Conservation (phyloP, 2,329 filamentous ascomycete genomes). For the Rugonectria rugulosa region DNA sequence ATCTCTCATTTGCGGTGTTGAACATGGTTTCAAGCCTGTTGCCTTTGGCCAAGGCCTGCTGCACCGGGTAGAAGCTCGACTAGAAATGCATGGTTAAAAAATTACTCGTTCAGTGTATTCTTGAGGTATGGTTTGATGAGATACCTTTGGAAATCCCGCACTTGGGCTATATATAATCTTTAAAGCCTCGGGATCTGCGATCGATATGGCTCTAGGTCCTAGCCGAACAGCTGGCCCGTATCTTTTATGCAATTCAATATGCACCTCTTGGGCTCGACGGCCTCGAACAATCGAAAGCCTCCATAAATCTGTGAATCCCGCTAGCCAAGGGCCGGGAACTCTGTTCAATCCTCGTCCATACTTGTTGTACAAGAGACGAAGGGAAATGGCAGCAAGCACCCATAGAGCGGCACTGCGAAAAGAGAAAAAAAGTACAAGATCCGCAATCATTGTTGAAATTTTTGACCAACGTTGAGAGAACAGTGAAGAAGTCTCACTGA, state of each 20-base stretch:
- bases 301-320: constrained; percentile 17
- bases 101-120: not conserved
- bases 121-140: not conserved
- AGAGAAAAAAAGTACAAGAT: too few relatives aligned
- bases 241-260: constrained; percentile 20
- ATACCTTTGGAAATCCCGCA: constrained; percentile 18
- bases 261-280: constrained; percentile 19
- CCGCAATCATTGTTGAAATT: too few relatives aligned
- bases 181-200: constrained; percentile 13
- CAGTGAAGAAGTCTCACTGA: too few relatives aligned
- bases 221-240: constrained; percentile 20
- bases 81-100: not conserved
- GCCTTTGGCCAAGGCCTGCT: constrained; percentile 16
- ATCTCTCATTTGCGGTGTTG: constrained; percentile 12
- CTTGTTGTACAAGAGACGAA: constrained; percentile 11
- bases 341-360: constrained; percentile 15
- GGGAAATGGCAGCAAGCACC: not conserved
- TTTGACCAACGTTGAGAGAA: too few relatives aligned
- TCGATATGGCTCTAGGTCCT: constrained; percentile 11
- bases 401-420: not conserved
- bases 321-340: constrained; percentile 15
- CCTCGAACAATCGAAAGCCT: constrained; percentile 18
- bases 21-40: constrained; percentile 15
- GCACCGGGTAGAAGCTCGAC: constrained; percentile 18
- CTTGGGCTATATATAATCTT: constrained; percentile 20